Evolutionary conservation across 2,329 filamentous ascomycete genomes (phyloP), one percentile per base, ranked within the genome.

Genomic region (Verticillium nubilum): DNA sequence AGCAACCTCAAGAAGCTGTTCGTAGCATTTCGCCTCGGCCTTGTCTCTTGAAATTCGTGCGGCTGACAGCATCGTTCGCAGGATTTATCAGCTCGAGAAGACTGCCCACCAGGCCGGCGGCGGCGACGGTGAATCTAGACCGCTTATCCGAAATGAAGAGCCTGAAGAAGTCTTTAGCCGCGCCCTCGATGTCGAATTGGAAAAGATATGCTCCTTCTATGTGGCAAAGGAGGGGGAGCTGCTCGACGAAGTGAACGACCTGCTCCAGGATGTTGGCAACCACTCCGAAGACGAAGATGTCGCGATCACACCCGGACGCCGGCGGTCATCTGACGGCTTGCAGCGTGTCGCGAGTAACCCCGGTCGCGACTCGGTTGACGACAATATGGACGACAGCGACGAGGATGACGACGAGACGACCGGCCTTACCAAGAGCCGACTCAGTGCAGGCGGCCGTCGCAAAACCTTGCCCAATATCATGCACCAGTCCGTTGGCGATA

Each of bases 1-100:
- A 97, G 93, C 78, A 98, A 97, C 71, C 84, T 99, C 68, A 99
- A 99, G 82, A 99, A 99, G 81, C 84, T 97, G 92, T 96, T 74
- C 70, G 90, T 81, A 25, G 23, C 15, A 23, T 35, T 55, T 15
- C 27, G 12, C 7, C 6, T 53, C 37, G 23, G 9, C 12, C 35
- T 12, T 2, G 23, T 31, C 19, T 15, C 27, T 5, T 10, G 10
- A 2, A 12, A 2, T 31, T 25, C 29, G 25, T 26, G 27, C 25
- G 47, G 57, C 60, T 64, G 35, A 59, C 27, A 31, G 19, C 42
- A 7, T 55, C 50, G 17, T n/a, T 25, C 27, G 2, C 65, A 96
- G 92, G 60, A 98, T 99, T 68, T 99, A 98, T 76, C 87, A 90
- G 63, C 89, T 99, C 65, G 95, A 99, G 78, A 96, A 96, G 74